Evolutionary conservation across 2,329 filamentous ascomycete genomes (phyloP).

Genomic region (Fusarium cicatricum): DNA sequence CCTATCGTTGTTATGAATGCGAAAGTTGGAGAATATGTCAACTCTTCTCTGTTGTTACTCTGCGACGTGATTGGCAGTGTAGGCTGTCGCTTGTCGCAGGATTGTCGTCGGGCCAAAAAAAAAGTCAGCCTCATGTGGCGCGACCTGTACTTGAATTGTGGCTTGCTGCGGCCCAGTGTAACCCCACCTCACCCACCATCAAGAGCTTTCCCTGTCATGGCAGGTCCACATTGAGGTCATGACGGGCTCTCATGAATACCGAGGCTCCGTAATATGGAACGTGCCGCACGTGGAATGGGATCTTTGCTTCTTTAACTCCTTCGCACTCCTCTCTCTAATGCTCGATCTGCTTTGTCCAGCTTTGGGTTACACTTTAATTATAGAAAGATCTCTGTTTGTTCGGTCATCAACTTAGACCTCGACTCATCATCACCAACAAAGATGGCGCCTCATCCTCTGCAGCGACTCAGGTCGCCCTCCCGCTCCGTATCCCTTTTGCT

Average conservation of each 20-base stretch:
- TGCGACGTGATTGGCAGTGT: constrained; percentile 12
- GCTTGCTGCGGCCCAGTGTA: constrained; percentile 9
- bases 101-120: constrained; percentile 24
- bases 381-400: background rate
- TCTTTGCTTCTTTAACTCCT: constrained; percentile 1
- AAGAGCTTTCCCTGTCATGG: constrained; percentile 1
- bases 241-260: constrained; percentile 26
- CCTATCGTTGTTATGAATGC: background rate
- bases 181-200: constrained; percentile 1
- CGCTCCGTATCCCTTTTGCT: constrained; percentile 68
- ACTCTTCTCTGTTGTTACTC: constrained; percentile 6
- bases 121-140: constrained; percentile 39
- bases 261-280: constrained; percentile 21
- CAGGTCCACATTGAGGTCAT: constrained; percentile 37
- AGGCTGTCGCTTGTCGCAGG: background rate
- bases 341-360: background rate
- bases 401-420: background rate
- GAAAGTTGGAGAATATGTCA: background rate
- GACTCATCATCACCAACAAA: constrained; percentile 8
- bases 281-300: constrained; percentile 9
- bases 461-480: constrained; percentile 72
- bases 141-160: constrained; percentile 23
- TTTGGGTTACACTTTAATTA: too few relatives aligned
- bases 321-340: background rate
- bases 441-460: constrained; percentile 66